Evolutionary conservation across 805 yeast species (phyloP).

Genomic region (Lipomyces spencermartinsiae): DNA sequence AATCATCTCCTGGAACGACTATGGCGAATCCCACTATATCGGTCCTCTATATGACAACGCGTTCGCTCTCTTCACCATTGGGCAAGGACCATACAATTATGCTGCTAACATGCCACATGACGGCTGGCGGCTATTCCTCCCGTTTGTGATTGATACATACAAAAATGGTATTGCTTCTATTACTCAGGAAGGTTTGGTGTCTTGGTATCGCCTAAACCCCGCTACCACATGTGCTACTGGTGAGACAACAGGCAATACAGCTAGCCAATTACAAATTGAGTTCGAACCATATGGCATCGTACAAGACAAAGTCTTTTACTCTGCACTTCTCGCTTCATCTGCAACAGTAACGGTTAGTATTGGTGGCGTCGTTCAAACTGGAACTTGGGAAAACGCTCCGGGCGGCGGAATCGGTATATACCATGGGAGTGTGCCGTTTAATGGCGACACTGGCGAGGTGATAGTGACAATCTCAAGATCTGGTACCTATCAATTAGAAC

Average conservation of each 20-base stretch:
- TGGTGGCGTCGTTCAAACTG: constrained; percentile 4
- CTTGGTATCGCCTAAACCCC: constrained; percentile 7
- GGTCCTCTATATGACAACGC: constrained; percentile 14
- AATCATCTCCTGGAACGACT: constrained; percentile 26
- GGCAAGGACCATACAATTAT: not conserved
- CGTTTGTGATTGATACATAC: not conserved
- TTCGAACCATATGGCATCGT: not conserved
- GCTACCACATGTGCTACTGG: not conserved
- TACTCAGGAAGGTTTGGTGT: not conserved
- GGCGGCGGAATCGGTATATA: constrained; percentile 3
- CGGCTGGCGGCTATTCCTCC: constrained; percentile 10
- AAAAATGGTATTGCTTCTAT: constrained; percentile 7
- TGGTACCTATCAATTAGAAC: constrained; percentile 4
- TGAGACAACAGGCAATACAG: constrained; percentile 2
- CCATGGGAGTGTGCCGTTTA: not conserved
- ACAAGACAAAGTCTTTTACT: constrained; percentile 1
- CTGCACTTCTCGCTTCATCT: not conserved
- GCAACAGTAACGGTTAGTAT: constrained; percentile 2
- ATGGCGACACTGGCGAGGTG: constrained; percentile 9
- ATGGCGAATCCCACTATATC: constrained; percentile 25
- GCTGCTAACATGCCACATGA: constrained; percentile 11
- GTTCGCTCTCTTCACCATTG: not conserved
- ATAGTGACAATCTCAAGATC: constrained; percentile 2
- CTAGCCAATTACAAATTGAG: not conserved
- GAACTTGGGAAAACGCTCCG: not conserved